A percentile compares a stretch with the other conserved stretches of the same genome.
phyloP scores from a whole-genome alignment of 2,329 filamentous ascomycete genomes.

The Aspergillus fijiensis region DNA sequence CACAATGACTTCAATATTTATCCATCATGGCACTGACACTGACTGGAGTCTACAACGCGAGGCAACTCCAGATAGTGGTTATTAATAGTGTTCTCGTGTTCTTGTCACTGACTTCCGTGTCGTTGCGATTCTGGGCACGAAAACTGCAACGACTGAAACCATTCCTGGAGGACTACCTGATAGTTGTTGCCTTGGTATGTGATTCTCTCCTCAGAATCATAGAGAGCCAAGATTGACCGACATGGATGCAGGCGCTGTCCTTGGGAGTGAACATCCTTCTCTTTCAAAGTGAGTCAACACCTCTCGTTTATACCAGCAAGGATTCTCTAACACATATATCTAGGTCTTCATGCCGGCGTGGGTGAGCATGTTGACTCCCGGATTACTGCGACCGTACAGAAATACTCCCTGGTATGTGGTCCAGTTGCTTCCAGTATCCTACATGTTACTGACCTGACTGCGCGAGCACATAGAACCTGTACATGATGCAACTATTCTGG shows the following conservation, averaged over 20 bases:
- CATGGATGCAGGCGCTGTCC: neutral
- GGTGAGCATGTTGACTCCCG: neutral
- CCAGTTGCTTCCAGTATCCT: neutral
- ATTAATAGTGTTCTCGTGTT: neutral
- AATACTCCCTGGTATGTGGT: neutral
- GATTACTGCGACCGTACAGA: neutral
- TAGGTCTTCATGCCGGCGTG: conserved; percentile 4
- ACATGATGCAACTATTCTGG: conserved; percentile 1
- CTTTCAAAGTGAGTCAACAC: neutral
- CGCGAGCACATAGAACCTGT: neutral
- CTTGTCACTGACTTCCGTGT: neutral
- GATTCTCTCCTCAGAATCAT: neutral
- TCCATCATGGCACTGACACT: neutral
- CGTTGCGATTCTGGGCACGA: neutral
- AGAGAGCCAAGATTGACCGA: neutral
- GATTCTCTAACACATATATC: neutral
- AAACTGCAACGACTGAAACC: neutral
- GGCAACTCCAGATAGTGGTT: conserved; percentile 1
- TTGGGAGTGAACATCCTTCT: conserved; percentile 1
- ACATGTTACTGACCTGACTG: too few species aligned
- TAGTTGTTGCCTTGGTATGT: neutral
- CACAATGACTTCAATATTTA: neutral
- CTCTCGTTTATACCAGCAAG: too few species aligned
- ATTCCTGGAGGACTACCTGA: neutral
- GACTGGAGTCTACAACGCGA: conserved; percentile 1